Evolutionary conservation across 805 yeast species (phyloP), one percentile per base, ranked within the genome.

Genomic region (Sugiyamaella marilandica): DNA sequence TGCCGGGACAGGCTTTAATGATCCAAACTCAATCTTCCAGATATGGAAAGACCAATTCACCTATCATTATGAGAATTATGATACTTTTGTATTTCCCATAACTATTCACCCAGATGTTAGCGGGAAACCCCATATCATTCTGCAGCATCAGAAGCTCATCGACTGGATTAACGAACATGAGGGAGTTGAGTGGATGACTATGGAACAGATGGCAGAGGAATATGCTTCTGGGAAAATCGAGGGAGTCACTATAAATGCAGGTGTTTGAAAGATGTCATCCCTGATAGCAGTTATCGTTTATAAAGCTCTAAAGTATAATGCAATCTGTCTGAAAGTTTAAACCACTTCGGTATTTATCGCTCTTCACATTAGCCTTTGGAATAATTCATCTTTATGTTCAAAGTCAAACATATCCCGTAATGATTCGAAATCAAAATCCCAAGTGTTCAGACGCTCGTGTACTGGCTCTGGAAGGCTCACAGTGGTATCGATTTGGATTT

Each of bases 121-220:
- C 31, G 72, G 72, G 14, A 56, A 70, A 39, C 71, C 72, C 8
- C 72, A 69, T 55, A 71, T 56, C 5, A 26, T 67, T 13, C 47
- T 68, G 53, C 68, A 69, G 72, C 72, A 69, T 55, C 72, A 69
- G 51, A 32, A 35, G 33, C 46, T 69, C 33, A 69, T 69, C 47
- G 72, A 68, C 47, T 64, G 62, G 52, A 68, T 69, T 54, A 69
- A 69, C 56, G 55, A 56, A 29, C 71, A 69, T 51, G 72, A 68
- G 33, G 72, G 72, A 21, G 72, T 69, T 26, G 72, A 68, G 51
- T 69, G 72, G 72, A 63, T 67, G 37, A 68, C 72, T n/a, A 68
- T 69, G 71, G 71, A 64, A 44, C 62, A 68, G 45, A 65, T 69
- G 50, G 59, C 64, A 32, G 64, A 63, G 41, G 72, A 69, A 16